Evolutionary conservation across 2,329 filamentous ascomycete species (phyloP).

Genomic region (Cryphonectria naterciae): DNA sequence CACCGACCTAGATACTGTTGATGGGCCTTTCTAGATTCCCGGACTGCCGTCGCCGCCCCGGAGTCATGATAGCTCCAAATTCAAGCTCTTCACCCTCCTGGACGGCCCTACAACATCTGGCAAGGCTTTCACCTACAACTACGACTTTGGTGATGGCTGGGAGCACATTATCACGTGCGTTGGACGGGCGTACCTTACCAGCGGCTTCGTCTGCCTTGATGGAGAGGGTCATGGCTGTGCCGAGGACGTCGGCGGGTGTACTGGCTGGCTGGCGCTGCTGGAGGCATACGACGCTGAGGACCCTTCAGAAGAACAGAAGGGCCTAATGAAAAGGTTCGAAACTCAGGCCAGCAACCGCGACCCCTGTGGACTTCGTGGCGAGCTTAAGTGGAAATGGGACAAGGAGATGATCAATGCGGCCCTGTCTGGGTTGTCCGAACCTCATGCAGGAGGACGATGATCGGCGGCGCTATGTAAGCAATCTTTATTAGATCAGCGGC

Average conservation of each 20-base stretch:
- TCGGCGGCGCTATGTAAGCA: too few species aligned
- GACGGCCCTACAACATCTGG: conserved; percentile 29
- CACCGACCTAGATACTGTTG: conserved; percentile 16
- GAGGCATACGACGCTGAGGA: conserved; percentile 36
- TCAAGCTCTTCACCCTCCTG: conserved; percentile 30
- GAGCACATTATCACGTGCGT: conserved; percentile 31
- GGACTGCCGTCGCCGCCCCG: background rate
- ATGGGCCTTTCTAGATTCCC: background rate
- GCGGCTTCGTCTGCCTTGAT: background rate
- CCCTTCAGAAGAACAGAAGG: conserved; percentile 34
- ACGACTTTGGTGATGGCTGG: conserved; percentile 34
- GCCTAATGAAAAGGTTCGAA: conserved; percentile 38
- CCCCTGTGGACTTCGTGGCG: conserved; percentile 32
- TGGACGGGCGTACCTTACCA: conserved; percentile 20
- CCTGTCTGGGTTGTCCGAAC: background rate
- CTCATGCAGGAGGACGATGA: background rate
- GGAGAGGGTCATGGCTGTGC: conserved; percentile 33
- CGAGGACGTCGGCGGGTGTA: conserved; percentile 37
- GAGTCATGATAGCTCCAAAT: conserved; percentile 8
- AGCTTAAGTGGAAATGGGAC: conserved; percentile 3
- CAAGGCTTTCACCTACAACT: conserved; percentile 31
- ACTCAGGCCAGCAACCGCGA: conserved; percentile 32
- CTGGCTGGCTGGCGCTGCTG: conserved; percentile 38
- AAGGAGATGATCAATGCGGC: background rate
- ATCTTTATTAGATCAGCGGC: too few species aligned